Evolutionary conservation across 1,284 basidiomycete genomes (phyloP), one percentile per base, ranked within the genome.

Genomic region (Polyporus tsugae): DNA sequence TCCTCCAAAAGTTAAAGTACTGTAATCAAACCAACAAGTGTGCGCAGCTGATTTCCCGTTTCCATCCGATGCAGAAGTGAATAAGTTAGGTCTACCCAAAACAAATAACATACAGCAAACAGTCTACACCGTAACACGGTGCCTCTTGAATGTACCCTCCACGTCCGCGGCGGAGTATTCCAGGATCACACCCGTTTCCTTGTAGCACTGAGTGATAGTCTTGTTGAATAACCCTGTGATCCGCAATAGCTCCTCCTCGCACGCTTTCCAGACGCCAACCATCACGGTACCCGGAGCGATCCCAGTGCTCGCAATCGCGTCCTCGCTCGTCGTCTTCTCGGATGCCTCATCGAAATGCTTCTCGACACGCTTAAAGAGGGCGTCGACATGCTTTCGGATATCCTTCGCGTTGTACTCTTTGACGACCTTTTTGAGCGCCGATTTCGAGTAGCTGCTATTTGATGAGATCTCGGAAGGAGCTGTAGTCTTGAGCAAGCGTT

Each of bases 311-410:
- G 71, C 69, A 62, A 75, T 76, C 15, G 71, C 74, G 62, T 90
- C 87, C 70, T 89, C 91, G 2, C 83, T 84, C 6, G 85, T 87
- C 4, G 86, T 79, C 74, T 89, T 91, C 70, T 91, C 92, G 9
- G 89, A 87, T 0, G 88, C 87, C 75, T 95, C 93, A 3, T 90
- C 90, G 78, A 98, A 99, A 78, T 99, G 97, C 80, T 99, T 99
- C 79, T 96, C 95, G 35, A 99, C 95, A 9, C 97, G 89, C 77
- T 95, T 95, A 77, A 91, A 93, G 55, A 99, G 85, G 10, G 89
- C 88, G 70, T 99, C 97, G 60, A 98, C 84, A 70, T 90, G 83
- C 77, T 92, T 98, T 44, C 95, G 90, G 36, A 98, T 83, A 78
- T 99, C 97, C 79, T 98, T 99, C 39, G 88, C 82, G 65, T 89